Conservation (phyloP, 116 monocot species). For the Iris pallida region DNA sequence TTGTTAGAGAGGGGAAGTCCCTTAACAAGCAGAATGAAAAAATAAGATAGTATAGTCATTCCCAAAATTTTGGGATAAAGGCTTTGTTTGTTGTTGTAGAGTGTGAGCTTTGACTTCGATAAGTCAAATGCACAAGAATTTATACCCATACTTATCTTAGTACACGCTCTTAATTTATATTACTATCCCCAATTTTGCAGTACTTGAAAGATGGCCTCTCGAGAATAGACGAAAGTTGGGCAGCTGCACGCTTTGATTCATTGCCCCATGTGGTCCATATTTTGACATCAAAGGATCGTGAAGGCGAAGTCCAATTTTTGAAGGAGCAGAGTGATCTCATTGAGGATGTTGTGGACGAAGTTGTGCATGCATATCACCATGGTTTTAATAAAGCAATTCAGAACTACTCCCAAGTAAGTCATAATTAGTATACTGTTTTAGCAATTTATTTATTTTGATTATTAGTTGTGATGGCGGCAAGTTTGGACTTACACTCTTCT, state of each 20-base stretch:
- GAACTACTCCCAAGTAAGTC: constrained; percentile 91
- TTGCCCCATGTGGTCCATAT: constrained; percentile 98
- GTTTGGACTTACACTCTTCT: not conserved
- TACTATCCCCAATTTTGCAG: constrained; percentile 30
- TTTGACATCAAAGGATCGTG: constrained; percentile 92
- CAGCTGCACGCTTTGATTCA: constrained; percentile 96
- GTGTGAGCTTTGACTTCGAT: not conserved
- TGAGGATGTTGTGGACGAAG: constrained; percentile 98
- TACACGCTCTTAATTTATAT: constrained; percentile 5
- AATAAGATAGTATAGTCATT: not conserved
- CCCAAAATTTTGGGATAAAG: not conserved
- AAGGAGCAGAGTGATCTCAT: constrained; percentile 94
- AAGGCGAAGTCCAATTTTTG: constrained; percentile 83
- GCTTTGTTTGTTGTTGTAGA: not conserved
- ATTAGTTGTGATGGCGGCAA: not conserved
- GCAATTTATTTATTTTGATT: not conserved
- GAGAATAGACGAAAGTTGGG: constrained; percentile 91
- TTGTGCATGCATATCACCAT: constrained; percentile 98
- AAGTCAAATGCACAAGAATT: not conserved
- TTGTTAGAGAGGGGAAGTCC: not conserved
- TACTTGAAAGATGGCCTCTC: constrained; percentile 83
- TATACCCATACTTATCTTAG: not conserved
- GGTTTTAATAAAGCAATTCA: constrained; percentile 99
- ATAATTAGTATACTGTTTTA: not conserved
- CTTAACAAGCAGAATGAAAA: not conserved